phyloP scores from a whole-genome alignment of 1,284 basidiomycete genomes.

The Exsudoporus floridanus region DNA sequence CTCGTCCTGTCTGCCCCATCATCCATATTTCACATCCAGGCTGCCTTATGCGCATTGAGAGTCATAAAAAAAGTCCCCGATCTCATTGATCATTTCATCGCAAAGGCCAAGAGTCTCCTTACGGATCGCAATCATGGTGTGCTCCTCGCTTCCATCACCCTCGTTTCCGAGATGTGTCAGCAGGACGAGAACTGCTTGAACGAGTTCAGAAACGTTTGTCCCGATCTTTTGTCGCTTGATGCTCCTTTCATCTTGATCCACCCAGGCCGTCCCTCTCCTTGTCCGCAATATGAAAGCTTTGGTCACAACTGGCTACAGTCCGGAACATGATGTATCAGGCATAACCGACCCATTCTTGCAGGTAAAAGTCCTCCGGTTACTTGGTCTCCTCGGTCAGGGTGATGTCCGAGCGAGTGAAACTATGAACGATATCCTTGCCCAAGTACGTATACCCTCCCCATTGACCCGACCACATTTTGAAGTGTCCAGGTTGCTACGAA shows the following conservation, averaged over 20 bases:
- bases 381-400: conserved; percentile 85
- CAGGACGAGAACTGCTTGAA: conserved; percentile 72
- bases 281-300: conserved; percentile 95
- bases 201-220: conserved; percentile 83
- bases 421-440: conserved; percentile 99
- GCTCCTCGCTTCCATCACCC: conserved; percentile 88
- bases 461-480: conserved; percentile 9
- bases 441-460: conserved; percentile 47
- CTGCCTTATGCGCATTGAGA: conserved; percentile 93
- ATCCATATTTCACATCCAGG: conserved; percentile 47
- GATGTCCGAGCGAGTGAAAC: conserved; percentile 88
- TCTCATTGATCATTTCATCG: conserved; percentile 89
- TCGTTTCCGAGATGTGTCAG: conserved; percentile 94
- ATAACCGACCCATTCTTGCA: conserved; percentile 99
- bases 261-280: conserved; percentile 86
- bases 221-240: not conserved
- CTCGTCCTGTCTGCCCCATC: conserved; percentile 3
- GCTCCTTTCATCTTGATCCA: conserved; percentile 4
- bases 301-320: conserved; percentile 96
- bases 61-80: conserved; percentile 98
- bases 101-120: conserved; percentile 87
- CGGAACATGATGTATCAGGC: conserved; percentile 99
- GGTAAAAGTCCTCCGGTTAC: conserved; percentile 93
- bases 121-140: conserved; percentile 98
- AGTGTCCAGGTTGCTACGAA: conserved; percentile 87